phyloP scores from a whole-genome alignment of 768 basidiomycete genomes.

The Mycena rosella region DNA sequence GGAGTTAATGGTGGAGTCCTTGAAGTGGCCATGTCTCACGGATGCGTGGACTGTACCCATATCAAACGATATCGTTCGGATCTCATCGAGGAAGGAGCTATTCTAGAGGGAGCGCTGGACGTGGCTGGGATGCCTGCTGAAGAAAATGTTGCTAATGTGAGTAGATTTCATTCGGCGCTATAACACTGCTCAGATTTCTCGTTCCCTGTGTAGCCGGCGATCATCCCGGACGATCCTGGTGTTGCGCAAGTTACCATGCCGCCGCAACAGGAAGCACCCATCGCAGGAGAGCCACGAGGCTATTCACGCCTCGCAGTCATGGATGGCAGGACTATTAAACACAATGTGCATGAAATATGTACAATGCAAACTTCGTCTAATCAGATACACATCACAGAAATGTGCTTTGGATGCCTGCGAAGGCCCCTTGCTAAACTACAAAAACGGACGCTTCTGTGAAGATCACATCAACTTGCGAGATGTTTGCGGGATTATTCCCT shows the following conservation, averaged over 20 bases:
- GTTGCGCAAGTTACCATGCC: conserved; percentile 20
- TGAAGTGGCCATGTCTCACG: conserved; percentile 4
- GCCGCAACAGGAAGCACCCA: conserved; percentile 28
- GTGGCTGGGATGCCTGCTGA: conserved; percentile 3
- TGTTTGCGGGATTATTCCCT: conserved; percentile 12
- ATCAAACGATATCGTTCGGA: conserved; percentile 13
- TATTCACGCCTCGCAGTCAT: conserved; percentile 41
- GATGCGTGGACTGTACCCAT: conserved; percentile 17
- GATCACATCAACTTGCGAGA: conserved; percentile 35
- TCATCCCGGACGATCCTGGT: too few species aligned
- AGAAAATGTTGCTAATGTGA: neutral
- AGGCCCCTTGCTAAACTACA: conserved; percentile 44
- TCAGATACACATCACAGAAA: conserved; percentile 18
- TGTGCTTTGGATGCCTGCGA: conserved; percentile 41
- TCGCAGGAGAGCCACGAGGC: conserved; percentile 32
- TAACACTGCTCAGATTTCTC: too few species aligned
- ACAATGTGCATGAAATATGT: conserved; percentile 43
- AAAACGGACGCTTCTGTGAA: conserved; percentile 46
- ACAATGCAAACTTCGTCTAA: neutral
- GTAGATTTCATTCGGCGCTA: too few species aligned
- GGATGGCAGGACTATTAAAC: conserved; percentile 49
- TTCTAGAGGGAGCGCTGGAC: conserved; percentile 2
- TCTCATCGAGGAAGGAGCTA: conserved; percentile 1
- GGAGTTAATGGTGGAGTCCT: conserved; percentile 36
- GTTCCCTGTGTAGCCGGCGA: too few species aligned